Evolutionary conservation across 2,329 filamentous ascomycete genomes (phyloP).

Genomic region (Westerdykella sp.): DNA sequence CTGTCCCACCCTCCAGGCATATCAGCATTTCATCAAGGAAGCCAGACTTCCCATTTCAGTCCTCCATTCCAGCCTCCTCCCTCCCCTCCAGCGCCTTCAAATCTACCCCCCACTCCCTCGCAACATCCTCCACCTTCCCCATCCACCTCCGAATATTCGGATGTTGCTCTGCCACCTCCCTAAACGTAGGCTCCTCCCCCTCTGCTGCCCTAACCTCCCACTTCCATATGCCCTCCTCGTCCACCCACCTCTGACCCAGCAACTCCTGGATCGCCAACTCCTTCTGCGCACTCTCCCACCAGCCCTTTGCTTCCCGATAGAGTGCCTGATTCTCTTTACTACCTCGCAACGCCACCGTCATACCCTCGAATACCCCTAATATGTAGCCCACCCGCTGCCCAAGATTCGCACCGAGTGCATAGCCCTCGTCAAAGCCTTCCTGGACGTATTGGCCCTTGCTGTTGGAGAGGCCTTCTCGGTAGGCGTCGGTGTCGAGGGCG

Average conservation of each 20-base stretch:
- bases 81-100: constrained; percentile 35
- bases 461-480: constrained; percentile 75
- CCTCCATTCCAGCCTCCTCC: constrained; percentile 35
- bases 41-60: not conserved
- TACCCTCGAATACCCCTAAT: constrained; percentile 69
- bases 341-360: constrained; percentile 47
- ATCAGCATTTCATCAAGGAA: too few species aligned
- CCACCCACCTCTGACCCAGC: constrained; percentile 62
- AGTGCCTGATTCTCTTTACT: constrained; percentile 13
- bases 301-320: constrained; percentile 18
- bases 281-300: constrained; percentile 44
- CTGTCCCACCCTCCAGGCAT: too few species aligned
- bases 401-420: constrained; percentile 72
- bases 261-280: constrained; percentile 59
- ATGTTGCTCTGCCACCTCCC: constrained; percentile 56
- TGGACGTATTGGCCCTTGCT: constrained; percentile 76
- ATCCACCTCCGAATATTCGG: constrained; percentile 62
- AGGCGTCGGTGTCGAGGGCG: constrained; percentile 77
- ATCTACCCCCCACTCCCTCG: constrained; percentile 38
- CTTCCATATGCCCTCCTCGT: constrained; percentile 64
- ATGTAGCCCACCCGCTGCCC: constrained; percentile 69
- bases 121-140: constrained; percentile 38
- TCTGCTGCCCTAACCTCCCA: constrained; percentile 48
- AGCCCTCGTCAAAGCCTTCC: constrained; percentile 86
- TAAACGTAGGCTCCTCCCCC: constrained; percentile 29